Base-by-base conservation (phyloP, 768 basidiomycete genomes). In the Mycena maculata region DNA sequence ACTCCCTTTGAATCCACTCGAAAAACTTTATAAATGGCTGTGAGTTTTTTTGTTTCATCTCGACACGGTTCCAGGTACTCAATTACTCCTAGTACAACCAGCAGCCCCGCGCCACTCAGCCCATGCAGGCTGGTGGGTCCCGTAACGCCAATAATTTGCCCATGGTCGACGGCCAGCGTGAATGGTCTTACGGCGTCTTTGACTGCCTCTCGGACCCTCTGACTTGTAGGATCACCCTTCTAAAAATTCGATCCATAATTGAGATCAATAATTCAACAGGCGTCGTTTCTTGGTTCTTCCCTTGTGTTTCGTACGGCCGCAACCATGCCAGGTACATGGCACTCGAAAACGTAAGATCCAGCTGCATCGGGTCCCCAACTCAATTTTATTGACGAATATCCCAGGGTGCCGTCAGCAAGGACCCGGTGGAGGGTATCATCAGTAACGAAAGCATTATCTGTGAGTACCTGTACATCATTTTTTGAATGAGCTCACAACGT, bases 251-350 rank as follows among this genome's bases (percentile, higher is more conserved):
- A 12, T 25, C 15, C 42, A 39, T 25, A 20, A 20, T 52, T 30
- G 18, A 38, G n/a, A 20, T 15, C 23, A 25, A 36, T 18, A 3
- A 28, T 20, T 33, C 7, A 8, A 1, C 28, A 71, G 69, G 69
- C 18, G 41, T 71, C 33, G 69, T 71, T 30, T 71, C 69, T 48
- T 71, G 69, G 69, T 71, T 71, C 65, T 41, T 71, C 16, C 69
- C 69, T 27, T 71, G 69, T n/a, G 69, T 71, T 18, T 55, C 69
- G 6, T 71, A 71, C 48, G 69, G 69, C 54, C 69, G 69, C 49
- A 71, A 67, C 62, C 61, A 57, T 20, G 69, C 69, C 47, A 57
- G 69, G 44, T 71, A 71, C 69, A n/a, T 47, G 11, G 61, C 69
- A 4, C 69, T 71, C 48, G 69, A 71, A 50, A 23, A 15, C 10